Evolutionary conservation across 192 early-diverging fungal genomes (phyloP).

Genomic region (Gamsiella multidivaricata): DNA sequence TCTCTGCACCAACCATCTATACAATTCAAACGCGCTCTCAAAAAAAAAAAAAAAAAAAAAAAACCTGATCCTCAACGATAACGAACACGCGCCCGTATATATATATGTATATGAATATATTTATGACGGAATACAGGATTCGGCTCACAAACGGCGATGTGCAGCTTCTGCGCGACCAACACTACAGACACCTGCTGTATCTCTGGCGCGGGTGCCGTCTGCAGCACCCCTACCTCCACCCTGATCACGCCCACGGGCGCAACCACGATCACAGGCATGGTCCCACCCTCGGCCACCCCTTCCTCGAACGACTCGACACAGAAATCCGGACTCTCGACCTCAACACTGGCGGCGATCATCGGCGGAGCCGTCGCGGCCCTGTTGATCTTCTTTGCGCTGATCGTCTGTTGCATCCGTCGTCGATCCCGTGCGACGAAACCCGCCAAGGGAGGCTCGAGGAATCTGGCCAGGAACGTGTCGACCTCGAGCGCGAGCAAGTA

Average conservation of each 20-base stretch:
- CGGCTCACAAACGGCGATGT: conserved; percentile 1
- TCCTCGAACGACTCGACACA: neutral
- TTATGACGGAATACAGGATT: conserved; percentile 13
- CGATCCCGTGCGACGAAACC: neutral
- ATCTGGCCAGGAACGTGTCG: conserved; percentile 31
- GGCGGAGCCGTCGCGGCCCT: conserved; percentile 25
- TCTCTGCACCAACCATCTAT: neutral
- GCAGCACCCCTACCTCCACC: neutral
- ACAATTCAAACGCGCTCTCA: neutral
- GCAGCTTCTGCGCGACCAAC: conserved; percentile 20
- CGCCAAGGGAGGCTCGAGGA: conserved; percentile 3
- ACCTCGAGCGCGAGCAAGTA: conserved; percentile 37
- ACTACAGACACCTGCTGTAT: conserved; percentile 20
- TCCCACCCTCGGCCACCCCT: neutral
- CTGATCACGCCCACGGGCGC: neutral
- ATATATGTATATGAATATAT: neutral
- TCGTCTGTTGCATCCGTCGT: conserved; percentile 37
- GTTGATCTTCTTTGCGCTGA: conserved; percentile 17
- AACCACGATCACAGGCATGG: neutral
- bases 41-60: too few species aligned
- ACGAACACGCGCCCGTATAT: too few species aligned
- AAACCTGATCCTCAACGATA: too few species aligned
- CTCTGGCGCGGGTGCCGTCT: neutral
- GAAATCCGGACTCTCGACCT: conserved; percentile 18
- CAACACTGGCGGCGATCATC: conserved; percentile 34